Conservation (phyloP, 257 asterid species). For the Leptodermis oblonga region DNA sequence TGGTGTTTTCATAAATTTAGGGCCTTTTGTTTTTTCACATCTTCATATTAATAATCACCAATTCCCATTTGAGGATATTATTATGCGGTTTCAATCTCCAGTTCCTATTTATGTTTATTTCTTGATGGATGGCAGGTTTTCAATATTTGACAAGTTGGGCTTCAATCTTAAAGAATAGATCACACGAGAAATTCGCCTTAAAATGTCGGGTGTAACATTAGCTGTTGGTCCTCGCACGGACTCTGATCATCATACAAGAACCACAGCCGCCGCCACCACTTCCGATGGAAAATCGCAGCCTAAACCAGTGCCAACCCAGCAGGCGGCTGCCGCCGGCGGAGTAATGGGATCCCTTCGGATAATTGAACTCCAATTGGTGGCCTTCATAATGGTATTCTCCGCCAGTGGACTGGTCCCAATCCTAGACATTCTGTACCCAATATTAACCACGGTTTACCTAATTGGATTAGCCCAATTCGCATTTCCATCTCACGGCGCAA, state of each 20-base stretch:
- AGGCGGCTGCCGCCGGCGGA: conserved; percentile 27
- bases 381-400: conserved; percentile 83
- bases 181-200: background rate
- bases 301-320: conserved; percentile 6
- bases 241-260: no score
- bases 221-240: conserved; percentile 44
- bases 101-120: no score
- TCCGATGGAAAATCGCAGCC: background rate
- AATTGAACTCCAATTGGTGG: conserved; percentile 80
- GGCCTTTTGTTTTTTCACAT: no score
- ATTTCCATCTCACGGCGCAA: conserved; percentile 46
- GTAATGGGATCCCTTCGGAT: conserved; percentile 88
- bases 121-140: background rate
- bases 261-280: background rate
- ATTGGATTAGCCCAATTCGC: conserved; percentile 51
- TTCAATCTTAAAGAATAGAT: no score
- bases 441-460: conserved; percentile 51
- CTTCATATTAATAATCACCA: no score
- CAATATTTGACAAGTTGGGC: background rate
- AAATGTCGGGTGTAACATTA: conserved; percentile 60
- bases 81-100: no score
- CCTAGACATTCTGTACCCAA: conserved; percentile 67
- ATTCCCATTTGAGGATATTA: no score
- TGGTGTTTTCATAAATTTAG: no score
- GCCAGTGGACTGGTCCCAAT: conserved; percentile 78